Evolutionary conservation across 2,329 filamentous ascomycete species (phyloP).

Genomic region (Cladosporium sp.): DNA sequence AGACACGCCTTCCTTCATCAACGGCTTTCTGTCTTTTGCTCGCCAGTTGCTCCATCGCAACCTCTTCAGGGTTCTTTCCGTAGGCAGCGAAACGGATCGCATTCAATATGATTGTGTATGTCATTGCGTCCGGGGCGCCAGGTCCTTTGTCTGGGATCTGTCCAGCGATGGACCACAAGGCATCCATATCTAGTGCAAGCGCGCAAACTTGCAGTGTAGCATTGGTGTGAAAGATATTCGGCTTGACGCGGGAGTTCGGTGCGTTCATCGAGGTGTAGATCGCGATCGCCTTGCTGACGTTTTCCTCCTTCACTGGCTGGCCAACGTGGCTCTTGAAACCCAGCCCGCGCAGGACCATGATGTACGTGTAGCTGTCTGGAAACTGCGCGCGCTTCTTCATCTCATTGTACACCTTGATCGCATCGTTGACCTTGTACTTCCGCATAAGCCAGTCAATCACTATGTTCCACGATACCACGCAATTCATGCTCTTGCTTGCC

Average conservation of each 20-base stretch:
- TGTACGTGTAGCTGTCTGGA: constrained; percentile 80
- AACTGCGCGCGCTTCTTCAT: constrained; percentile 91
- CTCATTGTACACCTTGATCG: constrained; percentile 88
- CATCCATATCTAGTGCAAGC: constrained; percentile 69
- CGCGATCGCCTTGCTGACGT: constrained; percentile 64
- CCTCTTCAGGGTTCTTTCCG: constrained; percentile 18
- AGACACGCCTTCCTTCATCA: constrained; percentile 67
- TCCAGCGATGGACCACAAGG: constrained; percentile 72
- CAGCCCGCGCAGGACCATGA: constrained; percentile 74
- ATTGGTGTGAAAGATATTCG: constrained; percentile 81
- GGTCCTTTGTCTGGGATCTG: constrained; percentile 62
- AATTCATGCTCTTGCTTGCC: constrained; percentile 61
- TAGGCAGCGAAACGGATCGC: constrained; percentile 55
- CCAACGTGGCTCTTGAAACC: constrained; percentile 31
- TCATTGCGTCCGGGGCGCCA: constrained; percentile 63
- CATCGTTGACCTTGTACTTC: constrained; percentile 56
- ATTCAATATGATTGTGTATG: constrained; percentile 80
- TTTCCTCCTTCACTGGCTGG: constrained; percentile 50
- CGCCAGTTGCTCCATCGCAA: constrained; percentile 24
- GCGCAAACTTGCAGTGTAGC: constrained; percentile 81
- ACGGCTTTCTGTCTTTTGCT: constrained; percentile 47
- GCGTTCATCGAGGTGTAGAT: constrained; percentile 73
- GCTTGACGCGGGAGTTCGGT: constrained; percentile 60
- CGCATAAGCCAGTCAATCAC: constrained; percentile 69
- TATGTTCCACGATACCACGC: constrained; percentile 83